Percentiles rank a stretch among this genome's conserved stretches.
Evolutionary conservation across 495 filamentous ascomycete species (phyloP).

Genomic region (Trichocladium antarcticum): DNA sequence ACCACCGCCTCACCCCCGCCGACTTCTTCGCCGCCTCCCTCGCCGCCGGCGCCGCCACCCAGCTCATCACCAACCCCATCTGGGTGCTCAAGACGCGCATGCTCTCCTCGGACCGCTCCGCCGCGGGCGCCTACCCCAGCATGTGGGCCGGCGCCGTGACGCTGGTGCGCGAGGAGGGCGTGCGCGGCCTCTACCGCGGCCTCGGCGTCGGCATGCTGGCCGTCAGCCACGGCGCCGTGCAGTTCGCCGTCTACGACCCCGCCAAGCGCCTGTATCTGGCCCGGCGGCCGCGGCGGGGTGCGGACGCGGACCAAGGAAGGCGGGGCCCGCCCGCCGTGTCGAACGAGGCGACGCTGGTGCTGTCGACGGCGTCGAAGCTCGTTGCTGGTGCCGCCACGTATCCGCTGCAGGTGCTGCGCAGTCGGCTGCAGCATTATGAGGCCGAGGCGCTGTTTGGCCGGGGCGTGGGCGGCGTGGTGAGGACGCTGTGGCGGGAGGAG

Average conservation of each 20-base stretch:
- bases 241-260: conserved; percentile 92
- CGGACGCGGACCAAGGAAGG: no score
- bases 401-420: conserved; percentile 83
- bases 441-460: conserved; percentile 55
- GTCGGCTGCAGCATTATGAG: conserved; percentile 79
- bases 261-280: conserved; percentile 50
- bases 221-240: conserved; percentile 88
- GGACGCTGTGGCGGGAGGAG: conserved; percentile 64
- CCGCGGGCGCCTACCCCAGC: conserved; percentile 71
- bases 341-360: conserved; percentile 63
- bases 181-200: conserved; percentile 72
- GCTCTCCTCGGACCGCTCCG: conserved; percentile 64
- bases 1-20: conserved; percentile 43
- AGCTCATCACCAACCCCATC: conserved; percentile 82
- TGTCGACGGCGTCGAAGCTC: conserved; percentile 75
- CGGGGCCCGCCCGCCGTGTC: conserved; percentile 38
- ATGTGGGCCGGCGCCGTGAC: conserved; percentile 55
- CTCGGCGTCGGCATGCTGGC: conserved; percentile 74
- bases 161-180: conserved; percentile 57
- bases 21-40: conserved; percentile 82
- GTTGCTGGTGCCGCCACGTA: conserved; percentile 82
- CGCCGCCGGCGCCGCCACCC: conserved; percentile 60
- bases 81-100: conserved; percentile 99
- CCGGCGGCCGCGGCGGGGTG: conserved; percentile 13
- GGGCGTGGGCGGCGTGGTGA: conserved; percentile 58